These are phyloP conservation scores for Oryza rufipogon DNA, from an alignment of 176 grass and related monocot genomes.

Conservation along the genomic window DNA sequence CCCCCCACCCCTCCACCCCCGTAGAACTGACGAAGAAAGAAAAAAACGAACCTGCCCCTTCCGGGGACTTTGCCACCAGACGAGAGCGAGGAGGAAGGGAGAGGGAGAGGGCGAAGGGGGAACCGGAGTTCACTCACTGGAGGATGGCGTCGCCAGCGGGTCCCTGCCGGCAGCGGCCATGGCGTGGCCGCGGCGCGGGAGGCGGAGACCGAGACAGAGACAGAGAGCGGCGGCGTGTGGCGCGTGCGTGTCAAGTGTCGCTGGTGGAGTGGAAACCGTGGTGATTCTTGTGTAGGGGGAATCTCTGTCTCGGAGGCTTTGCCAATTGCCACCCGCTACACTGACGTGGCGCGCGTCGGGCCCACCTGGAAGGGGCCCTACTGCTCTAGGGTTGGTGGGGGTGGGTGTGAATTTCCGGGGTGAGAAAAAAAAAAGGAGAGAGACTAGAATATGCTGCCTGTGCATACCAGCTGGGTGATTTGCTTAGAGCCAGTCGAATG, in stretches of 20 bases:
- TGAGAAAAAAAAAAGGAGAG: no score
- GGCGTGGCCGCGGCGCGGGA: background rate
- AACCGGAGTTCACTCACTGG: background rate
- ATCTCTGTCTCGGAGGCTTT: background rate
- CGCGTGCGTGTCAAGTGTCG: background rate
- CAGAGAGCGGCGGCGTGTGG: background rate
- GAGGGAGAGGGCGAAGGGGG: background rate
- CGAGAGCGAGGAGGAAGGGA: no score
- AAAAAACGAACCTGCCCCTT: background rate
- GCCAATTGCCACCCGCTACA: no score
- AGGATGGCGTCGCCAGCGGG: background rate
- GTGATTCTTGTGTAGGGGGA: background rate
- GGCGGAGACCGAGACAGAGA: background rate
- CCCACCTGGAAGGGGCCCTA: background rate
- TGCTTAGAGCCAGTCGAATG: no score
- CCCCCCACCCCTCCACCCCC: background rate
- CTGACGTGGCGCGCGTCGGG: background rate
- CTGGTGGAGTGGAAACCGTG: no score
- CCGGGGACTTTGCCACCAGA: background rate
- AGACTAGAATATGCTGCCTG: no score
- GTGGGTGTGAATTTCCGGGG: no score
- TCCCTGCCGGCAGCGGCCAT: slow-evolving; percentile 10
- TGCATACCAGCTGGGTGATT: no score
- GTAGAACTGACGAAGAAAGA: background rate
- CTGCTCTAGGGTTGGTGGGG: background rate